Percentiles rank a stretch among this genome's conserved stretches.
These are phyloP conservation scores for Mortierella sp. DNA, from an alignment of 371 early-diverging fungal genomes.

Conservation along the genomic window DNA sequence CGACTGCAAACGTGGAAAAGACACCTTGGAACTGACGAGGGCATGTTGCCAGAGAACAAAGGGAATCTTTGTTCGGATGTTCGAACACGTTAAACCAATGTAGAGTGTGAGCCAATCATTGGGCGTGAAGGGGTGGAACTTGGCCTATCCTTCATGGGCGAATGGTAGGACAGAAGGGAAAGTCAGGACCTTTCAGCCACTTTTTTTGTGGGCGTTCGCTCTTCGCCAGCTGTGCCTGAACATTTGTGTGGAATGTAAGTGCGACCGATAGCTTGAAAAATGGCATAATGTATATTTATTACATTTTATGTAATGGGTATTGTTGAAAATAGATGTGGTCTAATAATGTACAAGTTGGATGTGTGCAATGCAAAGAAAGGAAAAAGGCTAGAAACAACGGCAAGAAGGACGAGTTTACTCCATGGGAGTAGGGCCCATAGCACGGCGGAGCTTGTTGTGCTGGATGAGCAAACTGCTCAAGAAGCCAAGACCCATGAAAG, in stretches of 20 bases:
- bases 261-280: too few species aligned
- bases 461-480: conserved; percentile 63
- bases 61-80: neutral
- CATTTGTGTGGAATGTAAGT: too few species aligned
- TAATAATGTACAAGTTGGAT: conserved; percentile 7
- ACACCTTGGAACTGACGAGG: too few species aligned
- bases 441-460: conserved; percentile 39
- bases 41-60: neutral
- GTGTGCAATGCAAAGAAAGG: neutral
- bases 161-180: neutral
- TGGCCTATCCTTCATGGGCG: neutral
- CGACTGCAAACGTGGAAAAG: neutral
- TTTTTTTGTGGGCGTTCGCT: too few species aligned
- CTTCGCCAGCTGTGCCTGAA: too few species aligned
- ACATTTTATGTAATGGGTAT: neutral
- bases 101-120: neutral
- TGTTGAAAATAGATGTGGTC: neutral
- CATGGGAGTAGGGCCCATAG: conserved; percentile 26
- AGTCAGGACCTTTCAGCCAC: too few species aligned
- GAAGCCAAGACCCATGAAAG: conserved; percentile 66
- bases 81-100: neutral
- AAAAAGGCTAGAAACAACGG: neutral
- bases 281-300: neutral
- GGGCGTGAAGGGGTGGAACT: neutral
- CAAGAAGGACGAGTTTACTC: conserved; percentile 10